Base-by-base conservation (phyloP, 768 basidiomycete genomes). In the Amyloporia xantha region DNA sequence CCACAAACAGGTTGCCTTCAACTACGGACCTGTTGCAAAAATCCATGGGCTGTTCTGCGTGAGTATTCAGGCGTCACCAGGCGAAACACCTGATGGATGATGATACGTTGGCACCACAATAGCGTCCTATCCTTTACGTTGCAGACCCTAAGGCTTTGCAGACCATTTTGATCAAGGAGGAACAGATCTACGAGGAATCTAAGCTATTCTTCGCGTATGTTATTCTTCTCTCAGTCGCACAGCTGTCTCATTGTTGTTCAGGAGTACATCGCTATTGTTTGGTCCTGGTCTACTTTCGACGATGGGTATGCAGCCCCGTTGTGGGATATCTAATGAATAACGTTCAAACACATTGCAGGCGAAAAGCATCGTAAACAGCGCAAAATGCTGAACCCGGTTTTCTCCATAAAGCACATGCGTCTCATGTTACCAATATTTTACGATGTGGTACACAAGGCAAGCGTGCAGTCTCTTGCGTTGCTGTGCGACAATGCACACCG, bases 41-140 rank as follows among this genome's bases (percentile, higher is more conserved):
- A 64, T 77, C 3, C 56, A 71, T 33, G 75, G 74, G 4, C 68
- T 76, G 49, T 73, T 76, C 41, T 75, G 76, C 35, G 74, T 76
- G 54, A 44, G 66, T 51, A 12, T 7, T 24, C n/a, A n/a, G n/a
- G n/a, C n/a, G n/a, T n/a, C n/a, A n/a, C n/a, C n/a, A n/a, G n/a
- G n/a, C n/a, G n/a, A n/a, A n/a, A n/a, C n/a, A n/a, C n/a, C n/a
- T n/a, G n/a, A n/a, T n/a, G n/a, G n/a, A n/a, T n/a, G n/a, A n/a
- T n/a, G n/a, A n/a, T n/a, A n/a, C n/a, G n/a, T n/a, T n/a, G n/a
- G n/a, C n/a, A n/a, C n/a, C n/a, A n/a, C n/a, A n/a, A n/a, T n/a
- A n/a, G n/a, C 71, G 72, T 40, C 71, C 73, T 49, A 71, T 74
- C 55, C 62, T 58, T 2, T 55, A 55, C 28, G 46, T 55, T 0